Evolutionary conservation across 163 green algal species (phyloP), one percentile per base, ranked within the genome.

Genomic region (Trebouxia gelatinosa): DNA sequence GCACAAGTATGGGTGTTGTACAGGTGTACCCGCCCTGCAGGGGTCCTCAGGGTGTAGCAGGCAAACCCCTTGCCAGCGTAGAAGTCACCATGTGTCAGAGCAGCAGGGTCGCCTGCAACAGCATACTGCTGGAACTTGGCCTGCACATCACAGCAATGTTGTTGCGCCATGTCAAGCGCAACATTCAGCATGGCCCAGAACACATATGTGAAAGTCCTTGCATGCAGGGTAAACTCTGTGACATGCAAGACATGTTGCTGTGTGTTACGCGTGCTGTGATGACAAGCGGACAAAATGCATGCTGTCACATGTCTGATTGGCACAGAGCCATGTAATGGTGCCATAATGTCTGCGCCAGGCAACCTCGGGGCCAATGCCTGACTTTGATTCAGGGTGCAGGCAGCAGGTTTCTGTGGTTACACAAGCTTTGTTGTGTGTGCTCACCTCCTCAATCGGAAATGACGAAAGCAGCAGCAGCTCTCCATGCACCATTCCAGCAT

Each of bases 1-100:
- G 79, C 79, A 17, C 58, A 81, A 35, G 74, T 67, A 29, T 83
- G 79, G 31, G 79, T 83, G 34, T 76, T 79, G 79, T 78, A 83
- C 5, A 81, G 37, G 31, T 17, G 40, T 3, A 83, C 23, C 0
- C 38, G 19, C 4, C 79, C 79, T 26, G 48, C 72, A 9, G 79
- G 62, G 5, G 72, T 81, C 21, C 65, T 26, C 29, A 83, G 72
- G 21, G 37, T 29, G 0, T 72, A 72, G 50, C 74, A 80, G 43
- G 72, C 79, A 57, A 83, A 50, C 26, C 79, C 79, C 32, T 83
- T 83, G 50, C 79, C 79, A 28, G 74, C 72, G 51, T 65, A 80
- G n/a, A 50, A 83, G 51, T 83, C 79, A 26, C 79, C 79, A 26
- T 78, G 64, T 3, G 35, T 38, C 0, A 81, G 13, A 2, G 46